phyloP scores from a whole-genome alignment of 106 monocot species.

The Dendrobium huoshanense region DNA sequence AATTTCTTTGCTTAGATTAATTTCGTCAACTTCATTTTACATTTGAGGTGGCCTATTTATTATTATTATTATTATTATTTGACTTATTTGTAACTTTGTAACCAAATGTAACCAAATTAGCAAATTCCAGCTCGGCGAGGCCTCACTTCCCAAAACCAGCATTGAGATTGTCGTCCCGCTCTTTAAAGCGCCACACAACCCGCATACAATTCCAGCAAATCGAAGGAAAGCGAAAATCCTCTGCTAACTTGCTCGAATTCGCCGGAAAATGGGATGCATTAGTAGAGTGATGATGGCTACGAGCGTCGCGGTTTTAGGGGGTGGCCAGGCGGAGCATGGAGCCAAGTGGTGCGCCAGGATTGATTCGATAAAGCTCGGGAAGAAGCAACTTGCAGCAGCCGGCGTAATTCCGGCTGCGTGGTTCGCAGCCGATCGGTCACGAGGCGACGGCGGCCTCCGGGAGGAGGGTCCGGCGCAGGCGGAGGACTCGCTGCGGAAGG shows the following conservation, averaged over 20 bases:
- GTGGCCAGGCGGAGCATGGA: background rate
- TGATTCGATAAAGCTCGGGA: slow-evolving; percentile 3
- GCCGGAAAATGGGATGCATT: slow-evolving; percentile 1
- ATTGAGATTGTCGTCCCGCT: background rate
- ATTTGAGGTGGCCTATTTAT: too few species aligned
- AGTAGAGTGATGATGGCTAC: slow-evolving; percentile 6
- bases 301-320: slow-evolving; percentile 5
- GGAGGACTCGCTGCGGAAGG: slow-evolving; percentile 5
- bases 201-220: background rate
- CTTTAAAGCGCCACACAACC: background rate
- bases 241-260: background rate
- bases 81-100: too few species aligned
- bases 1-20: too few species aligned
- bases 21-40: too few species aligned
- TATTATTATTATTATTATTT: too few species aligned
- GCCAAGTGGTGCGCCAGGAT: background rate
- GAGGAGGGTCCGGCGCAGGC: background rate
- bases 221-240: background rate
- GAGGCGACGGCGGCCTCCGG: background rate
- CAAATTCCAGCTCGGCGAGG: too few species aligned
- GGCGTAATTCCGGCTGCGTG: background rate
- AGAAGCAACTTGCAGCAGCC: background rate
- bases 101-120: too few species aligned
- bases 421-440: background rate
- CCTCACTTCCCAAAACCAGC: background rate